These are phyloP conservation scores for Botryotinia calthae DNA, from an alignment of 2,329 filamentous ascomycete genomes.

Conservation along the genomic window DNA sequence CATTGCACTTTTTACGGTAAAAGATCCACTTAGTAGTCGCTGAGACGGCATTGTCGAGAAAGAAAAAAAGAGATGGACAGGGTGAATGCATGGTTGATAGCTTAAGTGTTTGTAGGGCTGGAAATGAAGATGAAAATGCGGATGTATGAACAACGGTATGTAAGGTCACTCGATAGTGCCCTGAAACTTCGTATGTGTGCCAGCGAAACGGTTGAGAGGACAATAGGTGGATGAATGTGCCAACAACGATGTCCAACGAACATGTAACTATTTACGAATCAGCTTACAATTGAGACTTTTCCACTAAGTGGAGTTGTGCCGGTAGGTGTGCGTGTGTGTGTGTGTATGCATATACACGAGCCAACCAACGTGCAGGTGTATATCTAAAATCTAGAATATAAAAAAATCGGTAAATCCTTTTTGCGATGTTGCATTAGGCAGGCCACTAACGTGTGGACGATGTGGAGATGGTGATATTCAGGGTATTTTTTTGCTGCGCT, in stretches of 20 bases:
- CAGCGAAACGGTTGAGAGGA: background rate
- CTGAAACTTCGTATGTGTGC: background rate
- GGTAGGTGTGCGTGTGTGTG: background rate
- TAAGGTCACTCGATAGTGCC: background rate
- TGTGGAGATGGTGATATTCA: slow-evolving; percentile 2
- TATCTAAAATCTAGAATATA: background rate
- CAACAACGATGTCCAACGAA: slow-evolving; percentile 1
- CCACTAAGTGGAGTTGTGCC: background rate
- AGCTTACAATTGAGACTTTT: background rate
- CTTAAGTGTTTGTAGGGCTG: slow-evolving; percentile 17
- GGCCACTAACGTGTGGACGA: background rate
- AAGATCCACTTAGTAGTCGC: background rate
- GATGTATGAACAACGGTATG: background rate
- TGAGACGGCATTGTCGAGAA: background rate
- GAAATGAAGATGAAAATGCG: background rate
- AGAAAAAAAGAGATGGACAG: background rate
- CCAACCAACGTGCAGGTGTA: slow-evolving; percentile 12
- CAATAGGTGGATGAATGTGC: background rate
- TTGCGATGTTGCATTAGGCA: slow-evolving; percentile 12
- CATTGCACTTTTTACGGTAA: background rate
- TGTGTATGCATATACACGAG: background rate
- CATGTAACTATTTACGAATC: background rate
- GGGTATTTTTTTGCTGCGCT: background rate
- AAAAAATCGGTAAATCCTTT: background rate
- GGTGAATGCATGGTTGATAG: background rate